phyloP scores from a whole-genome alignment of 108 stramenopile species.

The Cyclostephanos tholiformis region DNA sequence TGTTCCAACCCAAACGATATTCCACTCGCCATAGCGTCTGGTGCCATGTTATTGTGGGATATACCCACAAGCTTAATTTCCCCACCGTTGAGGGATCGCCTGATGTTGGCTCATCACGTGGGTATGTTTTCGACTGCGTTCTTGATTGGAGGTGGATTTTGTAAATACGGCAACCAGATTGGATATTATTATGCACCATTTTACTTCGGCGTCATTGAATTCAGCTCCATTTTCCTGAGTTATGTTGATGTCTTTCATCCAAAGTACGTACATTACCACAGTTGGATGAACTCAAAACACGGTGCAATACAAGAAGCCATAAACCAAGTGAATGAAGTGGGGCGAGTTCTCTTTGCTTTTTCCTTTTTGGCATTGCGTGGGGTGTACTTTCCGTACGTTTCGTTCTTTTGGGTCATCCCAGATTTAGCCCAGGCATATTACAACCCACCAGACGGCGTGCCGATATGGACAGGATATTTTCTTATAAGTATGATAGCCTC shows the following conservation, averaged over 20 bases:
- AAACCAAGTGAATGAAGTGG: slow-evolving; percentile 38
- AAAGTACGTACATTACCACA: slow-evolving; percentile 54
- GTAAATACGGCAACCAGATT: slow-evolving; percentile 30
- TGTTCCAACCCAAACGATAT: slow-evolving; percentile 17
- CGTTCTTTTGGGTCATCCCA: slow-evolving; percentile 35
- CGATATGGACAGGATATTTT: slow-evolving; percentile 39
- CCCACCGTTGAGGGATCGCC: slow-evolving; percentile 40
- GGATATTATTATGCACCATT: slow-evolving; percentile 63
- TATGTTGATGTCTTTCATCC: slow-evolving; percentile 74
- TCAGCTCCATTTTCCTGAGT: slow-evolving; percentile 60
- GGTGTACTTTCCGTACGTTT: slow-evolving; percentile 62
- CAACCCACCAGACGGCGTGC: slow-evolving; percentile 31
- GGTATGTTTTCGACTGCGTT: slow-evolving; percentile 61
- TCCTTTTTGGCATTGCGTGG: slow-evolving; percentile 56
- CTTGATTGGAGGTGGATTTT: slow-evolving; percentile 47
- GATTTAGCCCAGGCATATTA: slow-evolving; percentile 39
- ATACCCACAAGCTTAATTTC: slow-evolving; percentile 46
- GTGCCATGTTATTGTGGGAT: slow-evolving; percentile 66
- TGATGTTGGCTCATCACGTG: slow-evolving; percentile 64
- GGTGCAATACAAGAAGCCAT: slow-evolving; percentile 7
- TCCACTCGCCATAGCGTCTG: slow-evolving; percentile 34
- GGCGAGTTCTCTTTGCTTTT: slow-evolving; percentile 56
- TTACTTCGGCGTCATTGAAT: slow-evolving; percentile 74
- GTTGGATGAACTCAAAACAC: slow-evolving; percentile 42
- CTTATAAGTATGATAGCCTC: slow-evolving; percentile 28